A percentile compares a stretch with the other conserved stretches of the same genome.
Conservation (phyloP, 208 protist species). For the Trypanosoma grayi region DNA sequence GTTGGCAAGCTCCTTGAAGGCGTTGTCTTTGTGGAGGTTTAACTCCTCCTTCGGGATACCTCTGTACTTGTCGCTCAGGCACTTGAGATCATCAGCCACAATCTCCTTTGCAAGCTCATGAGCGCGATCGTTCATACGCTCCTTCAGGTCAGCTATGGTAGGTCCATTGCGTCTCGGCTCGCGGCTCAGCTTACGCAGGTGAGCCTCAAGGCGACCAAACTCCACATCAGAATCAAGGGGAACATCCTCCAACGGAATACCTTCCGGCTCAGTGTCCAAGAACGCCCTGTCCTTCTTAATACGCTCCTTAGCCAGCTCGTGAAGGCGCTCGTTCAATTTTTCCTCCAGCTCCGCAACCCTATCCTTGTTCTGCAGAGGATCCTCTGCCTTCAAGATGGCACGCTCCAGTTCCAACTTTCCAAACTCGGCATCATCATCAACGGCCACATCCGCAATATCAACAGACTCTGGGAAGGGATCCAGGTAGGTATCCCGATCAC, state of each 20-base stretch:
- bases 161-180: constrained; percentile 32
- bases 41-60: constrained; percentile 72
- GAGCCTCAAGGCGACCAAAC: constrained; percentile 55
- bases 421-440: constrained; percentile 55
- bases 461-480: constrained; percentile 48
- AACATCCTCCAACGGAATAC: constrained; percentile 66
- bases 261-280: constrained; percentile 47
- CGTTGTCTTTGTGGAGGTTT: constrained; percentile 60
- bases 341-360: constrained; percentile 46
- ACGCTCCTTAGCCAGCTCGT: constrained; percentile 37
- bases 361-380: background rate
- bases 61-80: constrained; percentile 50
- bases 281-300: constrained; percentile 37
- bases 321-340: constrained; percentile 47
- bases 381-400: constrained; percentile 50
- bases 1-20: constrained; percentile 64
- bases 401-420: constrained; percentile 54
- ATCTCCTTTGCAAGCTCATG: constrained; percentile 53
- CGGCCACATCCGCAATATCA: constrained; percentile 47
- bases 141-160: constrained; percentile 35
- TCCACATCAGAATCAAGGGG: constrained; percentile 60
- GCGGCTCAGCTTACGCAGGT: constrained; percentile 52
- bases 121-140: constrained; percentile 46
- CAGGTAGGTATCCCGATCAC: constrained; percentile 51
- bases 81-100: constrained; percentile 50